These are phyloP conservation scores for Crithidia acanthocephali DNA, from an alignment of 208 protist species.

Conservation along the genomic window DNA sequence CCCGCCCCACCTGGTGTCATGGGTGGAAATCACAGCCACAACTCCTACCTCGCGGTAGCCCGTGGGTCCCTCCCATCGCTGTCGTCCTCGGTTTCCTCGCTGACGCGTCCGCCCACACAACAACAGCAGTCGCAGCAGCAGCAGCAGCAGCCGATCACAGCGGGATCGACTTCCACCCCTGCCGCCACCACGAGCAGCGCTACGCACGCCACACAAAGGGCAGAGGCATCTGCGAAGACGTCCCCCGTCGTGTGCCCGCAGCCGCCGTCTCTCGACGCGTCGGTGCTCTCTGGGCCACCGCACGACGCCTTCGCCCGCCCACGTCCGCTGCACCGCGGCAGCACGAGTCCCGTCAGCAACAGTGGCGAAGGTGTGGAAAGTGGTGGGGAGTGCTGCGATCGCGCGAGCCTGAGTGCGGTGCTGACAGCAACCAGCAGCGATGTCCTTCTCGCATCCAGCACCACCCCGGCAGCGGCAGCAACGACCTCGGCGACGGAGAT, in stretches of 20 bases:
- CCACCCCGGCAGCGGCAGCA: not conserved
- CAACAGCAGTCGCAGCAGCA: not conserved
- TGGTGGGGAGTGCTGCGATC: conserved; percentile 9
- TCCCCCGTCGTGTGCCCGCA: not conserved
- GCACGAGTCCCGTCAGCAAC: too few species aligned
- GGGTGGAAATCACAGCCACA: not conserved
- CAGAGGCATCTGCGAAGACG: not conserved
- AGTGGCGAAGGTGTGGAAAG: not conserved
- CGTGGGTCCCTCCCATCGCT: conserved; percentile 6
- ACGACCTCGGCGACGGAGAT: not conserved
- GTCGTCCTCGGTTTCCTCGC: not conserved
- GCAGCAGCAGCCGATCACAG: not conserved
- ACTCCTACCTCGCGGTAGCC: conserved; percentile 1
- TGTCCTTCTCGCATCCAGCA: too few species aligned
- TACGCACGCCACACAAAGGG: not conserved
- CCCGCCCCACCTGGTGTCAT: not conserved
- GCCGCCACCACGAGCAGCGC: not conserved
- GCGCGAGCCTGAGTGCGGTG: not conserved
- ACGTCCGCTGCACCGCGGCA: too few species aligned
- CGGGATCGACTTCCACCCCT: not conserved
- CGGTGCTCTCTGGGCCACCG: too few species aligned
- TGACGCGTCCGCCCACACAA: not conserved
- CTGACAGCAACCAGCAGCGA: not conserved
- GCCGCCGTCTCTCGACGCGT: not conserved
- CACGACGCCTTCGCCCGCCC: too few species aligned